A percentile compares a stretch with the other conserved stretches of the same genome.
Evolutionary conservation across 371 early-diverging fungal genomes (phyloP).

Genomic region (Fennellomyces sp.): DNA sequence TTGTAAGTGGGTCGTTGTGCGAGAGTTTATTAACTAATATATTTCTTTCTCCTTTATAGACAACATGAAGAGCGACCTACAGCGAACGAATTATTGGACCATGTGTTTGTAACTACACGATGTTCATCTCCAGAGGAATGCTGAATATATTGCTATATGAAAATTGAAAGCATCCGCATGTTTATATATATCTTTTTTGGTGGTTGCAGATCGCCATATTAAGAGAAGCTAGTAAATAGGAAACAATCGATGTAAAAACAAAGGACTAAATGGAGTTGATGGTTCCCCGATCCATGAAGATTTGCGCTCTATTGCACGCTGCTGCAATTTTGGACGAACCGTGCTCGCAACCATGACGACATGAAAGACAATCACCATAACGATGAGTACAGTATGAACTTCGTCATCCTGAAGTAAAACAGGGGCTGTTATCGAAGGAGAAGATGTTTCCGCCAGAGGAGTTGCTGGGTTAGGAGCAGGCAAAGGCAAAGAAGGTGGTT

Average conservation of each 20-base stretch:
- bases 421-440: background rate
- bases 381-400: background rate
- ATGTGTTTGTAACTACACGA: conserved; percentile 45
- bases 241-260: conserved; percentile 8
- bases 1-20: conserved; percentile 45
- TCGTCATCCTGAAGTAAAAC: background rate
- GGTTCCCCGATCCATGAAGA: conserved; percentile 2
- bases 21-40: background rate
- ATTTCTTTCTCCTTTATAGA: conserved; percentile 26
- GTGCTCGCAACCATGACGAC: background rate
- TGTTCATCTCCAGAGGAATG: background rate
- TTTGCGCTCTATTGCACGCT: background rate
- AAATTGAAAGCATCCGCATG: background rate
- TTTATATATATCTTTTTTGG: background rate
- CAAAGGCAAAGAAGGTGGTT: background rate
- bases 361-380: background rate
- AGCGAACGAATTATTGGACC: conserved; percentile 58
- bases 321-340: background rate
- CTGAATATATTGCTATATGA: background rate
- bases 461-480: background rate
- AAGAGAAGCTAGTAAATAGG: conserved; percentile 16
- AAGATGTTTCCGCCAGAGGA: background rate
- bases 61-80: conserved; percentile 65
- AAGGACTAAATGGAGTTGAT: conserved; percentile 8
- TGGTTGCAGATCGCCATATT: background rate